Base-by-base conservation (phyloP, 2,329 filamentous ascomycete species). In the Nigrospora sphaerica region DNA sequence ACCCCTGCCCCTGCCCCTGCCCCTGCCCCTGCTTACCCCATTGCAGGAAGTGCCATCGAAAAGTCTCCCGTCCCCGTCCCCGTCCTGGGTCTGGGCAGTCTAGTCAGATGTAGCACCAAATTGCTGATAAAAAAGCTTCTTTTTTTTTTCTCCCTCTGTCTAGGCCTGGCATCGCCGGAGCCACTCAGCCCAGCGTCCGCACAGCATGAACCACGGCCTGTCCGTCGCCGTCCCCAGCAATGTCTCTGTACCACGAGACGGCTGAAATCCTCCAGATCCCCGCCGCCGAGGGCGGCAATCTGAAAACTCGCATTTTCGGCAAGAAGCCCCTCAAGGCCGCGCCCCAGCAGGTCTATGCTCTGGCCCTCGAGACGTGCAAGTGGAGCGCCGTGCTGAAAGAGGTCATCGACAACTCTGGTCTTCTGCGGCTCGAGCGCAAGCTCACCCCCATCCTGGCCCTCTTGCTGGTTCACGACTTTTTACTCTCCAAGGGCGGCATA, bases 221-320 rank as follows among this genome's bases (percentile, higher is more conserved):
- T 28, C 23, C 23, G 23, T 28, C 23, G 23, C 23, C 23, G 23
- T 9, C 23, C 23, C 23, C 23, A 37, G 33, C 10, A 12, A 97
- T 97, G 92, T 95, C 91, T 41, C 84, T 98, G 47, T 98, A 98
- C 65, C 86, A 95, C 63, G 93, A 97, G 71, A 86, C 91, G 7
- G 89, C 86, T 4, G 76, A 83, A 13, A 73, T 96, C 33, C 70
- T 98, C 46, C 77, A 78, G 4, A 77, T 75, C 7, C 69, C 81
- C 3, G 69, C 78, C 1, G 77, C 79, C n/a, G 69, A 74, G 3
- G 84, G 85, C n/a, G 89, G 88, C 16, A 95, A 88, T 23, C 76
- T 97, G 52, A 95, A 95, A 66, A 88, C 89, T 9, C 77, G 88
- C 33, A 81, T 97, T 39, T 97, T 93, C 65, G 73, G 75, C 48